A percentile compares a stretch with the other conserved stretches of the same genome.
phyloP scores from a whole-genome alignment of 306 rosid genomes.

The Inga laurina region DNA sequence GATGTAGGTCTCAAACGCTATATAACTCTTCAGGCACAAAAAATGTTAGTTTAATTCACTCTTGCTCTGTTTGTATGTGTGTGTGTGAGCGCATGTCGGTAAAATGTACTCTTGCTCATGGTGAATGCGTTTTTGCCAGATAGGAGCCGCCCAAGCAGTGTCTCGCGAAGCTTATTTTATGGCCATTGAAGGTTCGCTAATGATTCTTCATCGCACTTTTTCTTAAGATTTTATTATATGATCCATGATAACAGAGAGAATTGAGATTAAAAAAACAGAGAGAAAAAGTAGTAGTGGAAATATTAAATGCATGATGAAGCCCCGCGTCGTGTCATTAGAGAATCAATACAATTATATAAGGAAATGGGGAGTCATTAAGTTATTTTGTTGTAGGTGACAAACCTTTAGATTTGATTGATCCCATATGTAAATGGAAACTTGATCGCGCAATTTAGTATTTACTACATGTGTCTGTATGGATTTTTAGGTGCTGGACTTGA shows the following conservation, averaged over 20 bases:
- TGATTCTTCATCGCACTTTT: neutral
- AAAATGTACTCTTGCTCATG: neutral
- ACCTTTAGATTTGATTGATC: neutral
- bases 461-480: neutral
- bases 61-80: neutral
- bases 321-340: neutral
- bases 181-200: constrained; percentile 56
- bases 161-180: constrained; percentile 82
- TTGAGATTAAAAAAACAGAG: too few relatives aligned
- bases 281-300: too few relatives aligned
- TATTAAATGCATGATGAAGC: too few relatives aligned
- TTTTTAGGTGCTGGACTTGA: constrained; percentile 51
- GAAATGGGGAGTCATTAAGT: neutral
- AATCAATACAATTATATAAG: neutral
- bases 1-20: neutral
- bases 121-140: constrained; percentile 40
- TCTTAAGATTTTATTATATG: neutral
- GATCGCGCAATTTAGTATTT: neutral
- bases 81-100: neutral
- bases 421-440: neutral
- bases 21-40: neutral
- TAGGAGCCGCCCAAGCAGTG: constrained; percentile 84
- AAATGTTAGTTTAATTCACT: neutral
- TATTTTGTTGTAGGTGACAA: neutral
- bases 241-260: neutral